Evolutionary conservation across 108 stramenopile genomes (phyloP).

Genomic region (Cyclotella sp.): DNA sequence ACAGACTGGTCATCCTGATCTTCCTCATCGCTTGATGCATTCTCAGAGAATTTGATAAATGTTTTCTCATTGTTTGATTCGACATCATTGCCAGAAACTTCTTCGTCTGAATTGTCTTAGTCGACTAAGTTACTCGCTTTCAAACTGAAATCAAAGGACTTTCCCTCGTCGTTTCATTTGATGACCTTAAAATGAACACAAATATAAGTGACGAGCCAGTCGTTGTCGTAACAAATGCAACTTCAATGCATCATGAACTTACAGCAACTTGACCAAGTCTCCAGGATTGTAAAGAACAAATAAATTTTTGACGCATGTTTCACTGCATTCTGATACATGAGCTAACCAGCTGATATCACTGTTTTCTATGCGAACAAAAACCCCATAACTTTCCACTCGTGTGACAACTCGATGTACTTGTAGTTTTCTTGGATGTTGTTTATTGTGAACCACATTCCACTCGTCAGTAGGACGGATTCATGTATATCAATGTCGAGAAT

Average conservation of each 20-base stretch:
- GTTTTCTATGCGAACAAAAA: conserved; percentile 89
- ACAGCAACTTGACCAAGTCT: conserved; percentile 91
- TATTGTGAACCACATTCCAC: conserved; percentile 63
- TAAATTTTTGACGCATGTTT: conserved; percentile 81
- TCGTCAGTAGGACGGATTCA: conserved; percentile 72
- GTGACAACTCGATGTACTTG: conserved; percentile 89
- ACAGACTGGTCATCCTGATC: conserved; percentile 48
- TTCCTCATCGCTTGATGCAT: conserved; percentile 36
- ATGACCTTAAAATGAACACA: conserved; percentile 51
- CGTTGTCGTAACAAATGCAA: neutral
- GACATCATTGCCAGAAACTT: conserved; percentile 13
- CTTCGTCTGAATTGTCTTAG: conserved; percentile 68
- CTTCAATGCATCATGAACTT: neutral
- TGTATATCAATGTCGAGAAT: conserved; percentile 82
- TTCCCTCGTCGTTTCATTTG: conserved; percentile 76
- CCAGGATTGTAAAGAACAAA: conserved; percentile 85
- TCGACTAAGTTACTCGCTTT: conserved; percentile 93
- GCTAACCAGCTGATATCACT: conserved; percentile 91
- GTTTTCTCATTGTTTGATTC: conserved; percentile 44
- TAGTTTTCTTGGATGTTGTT: conserved; percentile 76
- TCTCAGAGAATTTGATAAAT: conserved; percentile 18
- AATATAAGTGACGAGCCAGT: neutral
- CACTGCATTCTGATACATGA: conserved; percentile 92
- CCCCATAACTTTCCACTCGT: conserved; percentile 89
- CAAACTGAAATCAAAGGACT: conserved; percentile 80